Evolutionary conservation across 495 filamentous ascomycete species (phyloP), one percentile per base, ranked within the genome.

Genomic region (Beverwykella pulmonaria): DNA sequence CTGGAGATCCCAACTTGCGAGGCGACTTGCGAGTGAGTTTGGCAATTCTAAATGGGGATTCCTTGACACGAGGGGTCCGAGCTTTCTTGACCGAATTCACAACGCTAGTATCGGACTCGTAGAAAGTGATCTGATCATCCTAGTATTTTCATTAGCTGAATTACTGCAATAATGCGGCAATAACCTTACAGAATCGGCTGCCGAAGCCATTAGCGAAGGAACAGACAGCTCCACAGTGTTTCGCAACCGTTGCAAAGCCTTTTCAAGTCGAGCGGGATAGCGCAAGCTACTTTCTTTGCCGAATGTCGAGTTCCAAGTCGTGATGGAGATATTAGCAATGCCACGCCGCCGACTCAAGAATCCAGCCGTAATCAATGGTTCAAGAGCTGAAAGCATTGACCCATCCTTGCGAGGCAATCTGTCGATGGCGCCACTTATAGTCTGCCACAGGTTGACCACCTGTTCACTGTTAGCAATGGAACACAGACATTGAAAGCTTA

Each of bases 261-360:
- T 64, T 46, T 77, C 76, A 20, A 91, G 71, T n/a, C 71, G 61
- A 17, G 71, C 56, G 1, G 85, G 79, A 71, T 83, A 86, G 39
- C 77, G 70, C 8, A 85, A 54, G 8, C 57, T 61, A 8, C 78
- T 69, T 61, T 83, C 77, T 34, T 61, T 67, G 1, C 80, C 84
- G 73, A 88, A 88, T 0, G 80, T 85, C 1, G 76, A 64, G 55
- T 85, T 84, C 87, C 87, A 91, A 60, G 86, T 78, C 6, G 78
- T 77, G 25, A 89, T 73, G 29, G 86, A 83, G 4, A 71, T 65
- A 59, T 84, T 86, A 15, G 81, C 79, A 27, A 85, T 79, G 2
- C 72, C 73, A 22, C 78, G 80, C 56, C 89, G 83, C 10, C 77
- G 78, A 41, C 82, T 85, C 47, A 81, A 71, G 10, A 92, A 77